Conservation (phyloP, 2,329 filamentous ascomycete species). For the Boeremia exigua region DNA sequence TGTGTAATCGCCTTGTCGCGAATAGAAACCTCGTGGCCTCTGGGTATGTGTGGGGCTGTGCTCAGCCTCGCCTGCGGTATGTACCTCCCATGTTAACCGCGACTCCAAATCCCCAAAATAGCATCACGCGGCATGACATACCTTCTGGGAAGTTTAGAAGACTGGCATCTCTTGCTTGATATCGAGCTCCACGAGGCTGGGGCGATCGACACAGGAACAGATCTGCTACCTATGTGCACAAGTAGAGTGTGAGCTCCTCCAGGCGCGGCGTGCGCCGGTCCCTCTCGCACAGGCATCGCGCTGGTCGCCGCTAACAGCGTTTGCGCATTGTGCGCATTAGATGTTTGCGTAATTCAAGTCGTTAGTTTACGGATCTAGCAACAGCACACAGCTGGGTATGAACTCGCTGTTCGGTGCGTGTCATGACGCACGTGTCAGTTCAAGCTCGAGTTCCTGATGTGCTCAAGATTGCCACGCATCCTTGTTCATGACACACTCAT, state of each 20-base stretch:
- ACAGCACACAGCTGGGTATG: not conserved
- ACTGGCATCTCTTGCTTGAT: not conserved
- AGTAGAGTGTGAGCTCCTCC: not conserved
- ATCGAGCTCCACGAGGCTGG: not conserved
- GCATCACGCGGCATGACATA: slow-evolving; percentile 9
- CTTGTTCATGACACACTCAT: not conserved
- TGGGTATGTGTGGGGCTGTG: slow-evolving; percentile 12
- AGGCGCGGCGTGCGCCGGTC: slow-evolving; percentile 1
- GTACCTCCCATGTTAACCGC: slow-evolving; percentile 2
- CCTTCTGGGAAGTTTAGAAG: not conserved
- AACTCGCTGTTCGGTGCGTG: not conserved
- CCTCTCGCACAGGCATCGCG: not conserved
- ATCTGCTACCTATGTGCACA: not conserved
- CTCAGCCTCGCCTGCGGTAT: slow-evolving; percentile 18
- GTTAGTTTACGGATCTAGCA: not conserved
- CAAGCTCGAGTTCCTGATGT: not conserved
- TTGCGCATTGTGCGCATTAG: not conserved
- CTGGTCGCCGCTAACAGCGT: not conserved
- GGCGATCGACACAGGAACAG: not conserved
- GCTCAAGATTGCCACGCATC: not conserved
- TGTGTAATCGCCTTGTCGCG: slow-evolving; percentile 5
- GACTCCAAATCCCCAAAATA: slow-evolving; percentile 7
- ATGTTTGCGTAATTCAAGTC: not conserved
- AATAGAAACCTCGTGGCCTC: slow-evolving; percentile 11
- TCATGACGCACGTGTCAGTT: not conserved